Conservation (phyloP, 441 rosid species). For the Gossypium gossypioides region DNA sequence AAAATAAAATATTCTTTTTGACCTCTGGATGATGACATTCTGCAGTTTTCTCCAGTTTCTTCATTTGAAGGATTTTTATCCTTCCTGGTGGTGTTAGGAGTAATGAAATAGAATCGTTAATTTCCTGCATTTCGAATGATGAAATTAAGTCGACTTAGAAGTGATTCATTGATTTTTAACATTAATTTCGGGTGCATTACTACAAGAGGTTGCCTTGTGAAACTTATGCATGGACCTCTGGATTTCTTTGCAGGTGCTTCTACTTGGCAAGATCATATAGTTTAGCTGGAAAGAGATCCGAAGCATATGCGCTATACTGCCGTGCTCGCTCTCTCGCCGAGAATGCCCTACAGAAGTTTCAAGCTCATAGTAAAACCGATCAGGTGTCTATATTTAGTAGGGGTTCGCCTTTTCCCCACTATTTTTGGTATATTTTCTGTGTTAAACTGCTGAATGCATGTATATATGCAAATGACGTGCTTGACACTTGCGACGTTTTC, state of each 20-base stretch:
- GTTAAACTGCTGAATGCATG: background rate
- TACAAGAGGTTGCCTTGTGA: background rate
- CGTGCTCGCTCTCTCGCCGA: slow-evolving; percentile 72
- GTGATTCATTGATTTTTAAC: background rate
- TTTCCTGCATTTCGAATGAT: background rate
- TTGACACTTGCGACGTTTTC: background rate
- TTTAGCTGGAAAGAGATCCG: slow-evolving; percentile 80
- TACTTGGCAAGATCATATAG: slow-evolving; percentile 81
- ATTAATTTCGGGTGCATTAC: background rate
- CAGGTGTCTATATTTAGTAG: slow-evolving; percentile 28
- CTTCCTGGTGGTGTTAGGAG: background rate
- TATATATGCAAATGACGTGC: background rate
- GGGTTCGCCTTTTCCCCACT: background rate
- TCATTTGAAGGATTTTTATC: background rate
- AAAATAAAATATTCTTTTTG: background rate
- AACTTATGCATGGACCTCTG: slow-evolving; percentile 10
- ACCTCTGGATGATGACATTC: background rate
- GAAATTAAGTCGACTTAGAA: background rate
- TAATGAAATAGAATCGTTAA: background rate
- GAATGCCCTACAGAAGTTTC: slow-evolving; percentile 51
- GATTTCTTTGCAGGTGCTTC: slow-evolving; percentile 59
- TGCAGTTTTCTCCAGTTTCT: background rate
- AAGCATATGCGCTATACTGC: slow-evolving; percentile 68
- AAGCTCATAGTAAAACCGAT: slow-evolving; percentile 25
- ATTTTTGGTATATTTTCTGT: background rate